Conservation (phyloP, 139 green algal species). For the Chlamydomonas schloesseri region DNA sequence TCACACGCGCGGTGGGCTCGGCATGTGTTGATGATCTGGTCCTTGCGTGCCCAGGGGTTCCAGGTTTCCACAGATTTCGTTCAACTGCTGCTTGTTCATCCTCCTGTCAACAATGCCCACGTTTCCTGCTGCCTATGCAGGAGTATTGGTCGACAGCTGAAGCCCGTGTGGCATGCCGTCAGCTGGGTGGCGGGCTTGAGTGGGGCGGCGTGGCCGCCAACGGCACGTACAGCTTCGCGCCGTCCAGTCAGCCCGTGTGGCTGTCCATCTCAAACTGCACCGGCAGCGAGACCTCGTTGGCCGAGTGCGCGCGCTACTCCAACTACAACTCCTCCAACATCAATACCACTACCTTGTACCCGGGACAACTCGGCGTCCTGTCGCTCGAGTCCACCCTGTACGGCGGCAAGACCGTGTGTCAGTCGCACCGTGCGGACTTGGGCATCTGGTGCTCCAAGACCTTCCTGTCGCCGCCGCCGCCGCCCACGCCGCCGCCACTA, state of each 20-base stretch:
- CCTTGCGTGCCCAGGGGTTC: too few relatives aligned
- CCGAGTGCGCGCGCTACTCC: neutral
- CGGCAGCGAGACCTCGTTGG: neutral
- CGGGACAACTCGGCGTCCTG: neutral
- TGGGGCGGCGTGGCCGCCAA: neutral
- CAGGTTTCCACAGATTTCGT: too few relatives aligned
- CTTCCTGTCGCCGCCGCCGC: slow-evolving; percentile 7
- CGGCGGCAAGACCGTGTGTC: neutral
- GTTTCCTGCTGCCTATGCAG: too few relatives aligned
- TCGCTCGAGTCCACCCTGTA: neutral
- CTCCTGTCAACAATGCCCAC: too few relatives aligned
- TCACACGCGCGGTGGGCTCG: too few relatives aligned
- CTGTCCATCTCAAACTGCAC: neutral
- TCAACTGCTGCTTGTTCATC: too few relatives aligned
- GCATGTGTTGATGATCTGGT: neutral
- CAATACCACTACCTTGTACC: neutral
- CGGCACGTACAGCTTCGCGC: neutral
- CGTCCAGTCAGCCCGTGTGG: neutral
- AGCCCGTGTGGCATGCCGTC: slow-evolving; percentile 8
- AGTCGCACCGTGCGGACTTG: neutral
- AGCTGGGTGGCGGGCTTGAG: neutral
- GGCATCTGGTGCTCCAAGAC: slow-evolving; percentile 13
- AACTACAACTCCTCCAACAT: neutral
- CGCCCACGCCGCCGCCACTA: neutral
- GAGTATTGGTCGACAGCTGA: neutral